A percentile compares a stretch with the other conserved stretches of the same genome.
Conservation (phyloP, 192 early-diverging fungal species). For the Piromyces sp. region DNA sequence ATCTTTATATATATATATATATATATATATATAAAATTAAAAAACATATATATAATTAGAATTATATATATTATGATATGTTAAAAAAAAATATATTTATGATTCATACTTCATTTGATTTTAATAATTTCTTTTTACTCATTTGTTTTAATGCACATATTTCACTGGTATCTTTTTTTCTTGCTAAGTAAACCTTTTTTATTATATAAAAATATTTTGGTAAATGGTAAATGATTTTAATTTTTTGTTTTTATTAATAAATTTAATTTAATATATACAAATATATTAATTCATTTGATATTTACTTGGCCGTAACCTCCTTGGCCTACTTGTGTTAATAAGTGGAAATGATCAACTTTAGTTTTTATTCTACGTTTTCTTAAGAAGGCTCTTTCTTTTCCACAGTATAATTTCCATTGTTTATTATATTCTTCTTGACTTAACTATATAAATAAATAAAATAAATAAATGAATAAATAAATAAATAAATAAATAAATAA, state of each 20-base stretch:
- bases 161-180: conserved; percentile 50
- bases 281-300: not conserved
- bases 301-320: conserved; percentile 56
- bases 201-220: no score
- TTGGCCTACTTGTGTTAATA: conserved; percentile 57
- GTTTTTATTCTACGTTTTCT: conserved; percentile 50
- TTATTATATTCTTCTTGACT: conserved; percentile 22
- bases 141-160: conserved; percentile 61
- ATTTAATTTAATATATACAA: not conserved
- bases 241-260: not conserved
- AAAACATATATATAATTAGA: no score
- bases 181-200: conserved; percentile 44
- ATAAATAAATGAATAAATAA: no score
- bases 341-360: conserved; percentile 43
- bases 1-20: conserved; percentile 1
- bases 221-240: no score
- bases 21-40: no score
- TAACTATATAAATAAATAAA: no score
- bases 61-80: no score
- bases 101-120: conserved; percentile 36
- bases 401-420: conserved; percentile 37
- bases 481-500: no score
- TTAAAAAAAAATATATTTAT: not conserved
- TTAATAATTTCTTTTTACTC: conserved; percentile 43
- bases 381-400: conserved; percentile 36